Base-by-base conservation (phyloP, 148 eudicot genomes). In the Vaccinium corymbosum region DNA sequence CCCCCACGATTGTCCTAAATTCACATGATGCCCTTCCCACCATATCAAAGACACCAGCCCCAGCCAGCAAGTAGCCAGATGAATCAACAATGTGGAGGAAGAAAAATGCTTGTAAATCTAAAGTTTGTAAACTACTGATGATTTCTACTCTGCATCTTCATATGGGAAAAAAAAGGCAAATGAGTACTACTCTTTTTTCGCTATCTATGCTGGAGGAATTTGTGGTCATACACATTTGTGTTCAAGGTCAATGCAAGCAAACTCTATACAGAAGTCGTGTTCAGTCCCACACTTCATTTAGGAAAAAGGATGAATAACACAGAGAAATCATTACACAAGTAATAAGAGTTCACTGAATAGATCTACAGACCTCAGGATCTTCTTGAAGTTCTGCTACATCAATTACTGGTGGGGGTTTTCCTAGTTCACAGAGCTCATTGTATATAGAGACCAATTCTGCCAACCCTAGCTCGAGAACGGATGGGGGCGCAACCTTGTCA, bases 301-400 rank as follows among this genome's bases (percentile, higher is more conserved):
- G 49, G 27, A 29, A 32, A 16, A 50, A 59, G 22, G 59, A 6
- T 22, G 17, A 6, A n/a, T 46, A 75, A 59, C 17, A 57, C 11
- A 48, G 17, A 51, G 53, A 73, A 72, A 35, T 32, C 13, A 72
- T 27, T 59, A 19, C 75, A 85, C 38, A 25, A 62, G 32, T 55
- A 56, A 56, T 14, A 59, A 75, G 17, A 74, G 27, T 73, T 62
- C 17, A 56, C 77, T 61, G 19, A 76, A 80, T 64, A 82, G 46
- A 16, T 71, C 32, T 57, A 61, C 38, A 49, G 66, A 97, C 99
- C 98, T 97, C 95, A 52, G 99, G 99, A 88, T 93, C 89, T 85
- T 88, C 88, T 89, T 88, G 93, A 82, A 97, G 97, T 53, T 90
- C 91, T 59, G 89, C 88, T 55, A 95, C 93, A 92, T 97, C 99